Base-by-base conservation (phyloP, 2,329 filamentous ascomycete species). In the Apiospora saccharicola region DNA sequence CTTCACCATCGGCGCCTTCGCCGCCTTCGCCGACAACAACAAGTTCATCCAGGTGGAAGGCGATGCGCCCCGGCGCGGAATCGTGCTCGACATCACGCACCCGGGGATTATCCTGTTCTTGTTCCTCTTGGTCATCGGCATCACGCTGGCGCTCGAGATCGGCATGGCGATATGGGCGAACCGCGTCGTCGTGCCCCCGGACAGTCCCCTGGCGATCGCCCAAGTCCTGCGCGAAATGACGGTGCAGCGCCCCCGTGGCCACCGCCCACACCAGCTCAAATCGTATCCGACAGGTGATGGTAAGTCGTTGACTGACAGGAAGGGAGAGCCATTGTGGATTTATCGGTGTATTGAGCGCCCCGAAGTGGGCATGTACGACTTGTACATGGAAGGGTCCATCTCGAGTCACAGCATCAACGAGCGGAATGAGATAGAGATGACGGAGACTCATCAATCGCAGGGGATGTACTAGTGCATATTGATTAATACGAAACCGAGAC, bases 1-100 rank as follows among this genome's bases (percentile, higher is more conserved):
- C 1, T 87, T 83, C 70, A 77, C 82, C 3, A 76, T 81, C 0
- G 83, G 83, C 2, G 81, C 82, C 8, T 73, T 84, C 0, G 80
- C 78, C 57, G 75, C 80, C 24, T 78, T 78, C 3, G 80, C 82
- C 0, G 76, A 80, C 72, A 77, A 69, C 47, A 82, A 82, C 74
- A 43, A 73, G 2, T 70, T 74, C 34, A 26, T 83, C 22, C 47
- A 73, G 3, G 73, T 78, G 1, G 71, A 73, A 0, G 83, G 82
- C 3, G 71, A 77, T 30, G 74, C 77, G 67, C 83, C 83, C 14
- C 67, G 49, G 10, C 34, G 67, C n/a, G 71, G 71, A 24, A 41
- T 57, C 1, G 53, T 47, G 49, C 26, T 71, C 10, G 47, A 68
- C 49, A 69, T 71, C 49, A 69, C 41, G 16, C 71, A 71, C 49